phyloP scores from a whole-genome alignment of 768 basidiomycete genomes.

The Pleurotus citrinopileatus region DNA sequence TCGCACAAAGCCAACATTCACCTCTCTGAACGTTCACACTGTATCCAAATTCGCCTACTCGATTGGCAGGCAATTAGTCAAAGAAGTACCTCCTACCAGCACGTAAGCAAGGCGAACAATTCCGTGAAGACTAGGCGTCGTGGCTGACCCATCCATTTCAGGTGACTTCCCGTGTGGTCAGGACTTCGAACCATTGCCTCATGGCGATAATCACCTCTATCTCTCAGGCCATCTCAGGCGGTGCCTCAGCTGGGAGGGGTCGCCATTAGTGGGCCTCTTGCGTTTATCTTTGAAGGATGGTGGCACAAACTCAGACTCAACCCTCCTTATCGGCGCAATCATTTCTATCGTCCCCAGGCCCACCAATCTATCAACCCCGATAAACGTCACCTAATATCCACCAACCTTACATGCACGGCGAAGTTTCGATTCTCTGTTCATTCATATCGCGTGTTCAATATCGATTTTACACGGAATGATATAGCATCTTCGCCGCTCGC shows the following conservation, averaged over 20 bases:
- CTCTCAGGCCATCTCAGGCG: constrained; percentile 10
- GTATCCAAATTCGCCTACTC: too few species aligned
- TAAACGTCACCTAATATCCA: constrained; percentile 1
- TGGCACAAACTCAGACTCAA: constrained; percentile 8
- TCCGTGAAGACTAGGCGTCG: constrained; percentile 1
- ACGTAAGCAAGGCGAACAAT: background rate
- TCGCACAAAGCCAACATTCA: too few species aligned
- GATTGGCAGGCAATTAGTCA: too few species aligned
- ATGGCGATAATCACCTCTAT: constrained; percentile 11
- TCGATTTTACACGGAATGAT: constrained; percentile 1
- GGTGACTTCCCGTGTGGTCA: constrained; percentile 4
- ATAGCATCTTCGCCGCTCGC: background rate
- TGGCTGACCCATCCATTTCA: constrained; percentile 3
- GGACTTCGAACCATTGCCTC: constrained; percentile 4
- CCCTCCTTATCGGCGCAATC: constrained; percentile 9
- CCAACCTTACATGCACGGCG: background rate
- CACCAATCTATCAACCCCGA: background rate
- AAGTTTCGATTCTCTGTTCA: background rate
- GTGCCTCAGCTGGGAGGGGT: constrained; percentile 3
- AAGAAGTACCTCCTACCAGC: background rate
- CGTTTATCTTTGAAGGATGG: constrained; percentile 7
- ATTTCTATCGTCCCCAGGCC: background rate
- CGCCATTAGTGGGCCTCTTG: constrained; percentile 6
- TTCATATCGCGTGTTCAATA: constrained; percentile 3
- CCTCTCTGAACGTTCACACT: too few species aligned